Evolutionary conservation across 2,329 filamentous ascomycete genomes (phyloP), one percentile per base, ranked within the genome.

Genomic region (Xylariaceae sp.): DNA sequence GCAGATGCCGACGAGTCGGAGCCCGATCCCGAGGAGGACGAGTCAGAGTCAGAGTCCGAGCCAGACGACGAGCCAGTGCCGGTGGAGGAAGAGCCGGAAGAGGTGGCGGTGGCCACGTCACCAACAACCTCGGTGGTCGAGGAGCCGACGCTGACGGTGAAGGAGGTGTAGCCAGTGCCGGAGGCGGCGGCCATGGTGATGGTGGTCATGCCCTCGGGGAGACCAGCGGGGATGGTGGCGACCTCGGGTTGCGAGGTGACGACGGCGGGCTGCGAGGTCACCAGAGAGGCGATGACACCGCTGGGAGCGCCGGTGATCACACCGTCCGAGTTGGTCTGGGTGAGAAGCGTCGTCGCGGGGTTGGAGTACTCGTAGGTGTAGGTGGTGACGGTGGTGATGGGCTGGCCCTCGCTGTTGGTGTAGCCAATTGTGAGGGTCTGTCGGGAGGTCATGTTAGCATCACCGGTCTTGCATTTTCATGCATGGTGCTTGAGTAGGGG

Each of bases 201-300:
- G 35, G 44, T 39, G 19, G 34, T 39, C 19, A 29, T 33, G 38
- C 48, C 48, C 13, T 8, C 17, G 13, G 37, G 32, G 15, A 50
- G 45, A 36, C 48, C 48, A 67, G 62, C 16, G 71, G 70, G 28
- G 69, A 73, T 16, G 71, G 70, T 12, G 68, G 48, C 48, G 26
- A 48, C 48, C 11, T 26, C 29, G 24, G 48, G 48, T 22, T 38
- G 37, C 22, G 42, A 45, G 19, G 48, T 50, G 16, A 43, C 45
- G 9, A 36, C 45, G 15, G 31, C 28, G 15, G 48, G 45, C 43
- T 50, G 48, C 33, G 42, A 41, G 2, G 42, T 44, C n/a, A 38
- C 42, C 4, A 38, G 34, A 12, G 34, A 3, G 42, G 38, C 39
- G 31, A 32, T 9, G 34, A 24, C 16, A 26, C 19, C 37, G 30